These are phyloP conservation scores for Penicillium mononematosum DNA, from an alignment of 495 filamentous ascomycete species.

Conservation along the genomic window DNA sequence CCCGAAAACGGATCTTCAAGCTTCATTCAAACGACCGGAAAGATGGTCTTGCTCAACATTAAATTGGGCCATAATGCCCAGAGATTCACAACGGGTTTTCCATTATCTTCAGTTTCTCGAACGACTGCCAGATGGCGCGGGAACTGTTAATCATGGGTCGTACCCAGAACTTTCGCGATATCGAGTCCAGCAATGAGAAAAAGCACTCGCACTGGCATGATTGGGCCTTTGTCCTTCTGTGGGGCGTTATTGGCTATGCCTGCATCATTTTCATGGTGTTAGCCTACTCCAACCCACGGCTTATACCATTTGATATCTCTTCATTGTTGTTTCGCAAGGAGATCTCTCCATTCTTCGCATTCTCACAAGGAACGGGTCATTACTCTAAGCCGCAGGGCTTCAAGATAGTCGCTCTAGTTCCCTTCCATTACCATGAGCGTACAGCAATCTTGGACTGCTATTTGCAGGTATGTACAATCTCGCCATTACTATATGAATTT, in stretches of 20 bases:
- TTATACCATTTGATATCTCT: constrained; percentile 24
- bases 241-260: constrained; percentile 30
- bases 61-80: constrained; percentile 13
- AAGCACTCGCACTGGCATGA: constrained; percentile 22
- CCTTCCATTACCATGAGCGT: constrained; percentile 45
- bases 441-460: constrained; percentile 56
- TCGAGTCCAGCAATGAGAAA: constrained; percentile 21
- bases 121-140: constrained; percentile 1
- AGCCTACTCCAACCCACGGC: constrained; percentile 24
- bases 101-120: background rate
- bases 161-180: constrained; percentile 12
- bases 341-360: constrained; percentile 33
- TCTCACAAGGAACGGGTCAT: constrained; percentile 28
- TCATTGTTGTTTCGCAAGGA: constrained; percentile 27
- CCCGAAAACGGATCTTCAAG: constrained; percentile 24
- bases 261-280: constrained; percentile 26
- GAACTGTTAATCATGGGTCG: constrained; percentile 28
- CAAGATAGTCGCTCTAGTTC: constrained; percentile 50
- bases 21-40: constrained; percentile 6
- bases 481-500: background rate
- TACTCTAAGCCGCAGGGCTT: constrained; percentile 45
- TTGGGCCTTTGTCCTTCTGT: constrained; percentile 23
- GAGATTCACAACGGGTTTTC: background rate
- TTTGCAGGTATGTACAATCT: constrained; percentile 32
- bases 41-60: constrained; percentile 9